A percentile compares a stretch with the other conserved stretches of the same genome.
Evolutionary conservation across 2,329 filamentous ascomycete species (phyloP).

Genomic region (Claviceps quebecensis): DNA sequence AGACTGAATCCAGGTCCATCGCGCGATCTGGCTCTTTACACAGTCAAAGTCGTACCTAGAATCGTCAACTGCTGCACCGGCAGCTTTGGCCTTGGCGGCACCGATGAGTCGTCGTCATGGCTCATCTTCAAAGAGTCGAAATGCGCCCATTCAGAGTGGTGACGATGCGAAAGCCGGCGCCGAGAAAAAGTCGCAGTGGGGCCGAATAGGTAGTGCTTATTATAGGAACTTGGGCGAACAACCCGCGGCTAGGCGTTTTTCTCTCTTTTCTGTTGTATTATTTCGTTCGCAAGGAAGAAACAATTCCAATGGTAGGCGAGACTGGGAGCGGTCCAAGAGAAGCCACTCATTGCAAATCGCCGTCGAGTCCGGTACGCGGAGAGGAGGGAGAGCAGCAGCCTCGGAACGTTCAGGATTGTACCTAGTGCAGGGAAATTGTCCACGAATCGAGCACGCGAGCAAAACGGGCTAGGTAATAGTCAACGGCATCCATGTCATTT

Average conservation of each 20-base stretch:
- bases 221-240: neutral
- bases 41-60: constrained; percentile 42
- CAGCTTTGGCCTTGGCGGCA: constrained; percentile 40
- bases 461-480: neutral
- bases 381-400: neutral
- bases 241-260: neutral
- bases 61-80: constrained; percentile 66
- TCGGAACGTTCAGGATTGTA: too few relatives aligned
- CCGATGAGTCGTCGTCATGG: constrained; percentile 1
- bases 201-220: neutral
- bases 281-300: neutral
- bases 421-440: too few relatives aligned
- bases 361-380: neutral
- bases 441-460: too few relatives aligned
- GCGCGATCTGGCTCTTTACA: neutral
- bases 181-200: neutral
- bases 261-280: neutral
- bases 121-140: constrained; percentile 2
- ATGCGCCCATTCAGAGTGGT: neutral
- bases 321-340: neutral
- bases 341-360: neutral
- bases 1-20: neutral
- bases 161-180: neutral
- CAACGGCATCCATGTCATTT: neutral
- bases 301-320: neutral